These are phyloP conservation scores for Elsinoe perseae DNA, from an alignment of 2,329 filamentous ascomycete species.

Conservation along the genomic window DNA sequence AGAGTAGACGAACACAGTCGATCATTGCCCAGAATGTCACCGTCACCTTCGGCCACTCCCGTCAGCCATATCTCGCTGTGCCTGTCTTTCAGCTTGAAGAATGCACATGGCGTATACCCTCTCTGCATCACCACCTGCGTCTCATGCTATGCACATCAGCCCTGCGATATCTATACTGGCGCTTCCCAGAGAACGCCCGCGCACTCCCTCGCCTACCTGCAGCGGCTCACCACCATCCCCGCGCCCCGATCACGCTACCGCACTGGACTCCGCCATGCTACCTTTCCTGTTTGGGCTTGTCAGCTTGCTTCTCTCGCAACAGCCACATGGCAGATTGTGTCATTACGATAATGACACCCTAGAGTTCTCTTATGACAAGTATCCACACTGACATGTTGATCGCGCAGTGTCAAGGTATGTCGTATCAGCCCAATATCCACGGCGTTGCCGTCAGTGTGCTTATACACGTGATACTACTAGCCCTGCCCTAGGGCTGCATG, in stretches of 20 bases:
- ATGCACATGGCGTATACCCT: not conserved
- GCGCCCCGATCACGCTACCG: not conserved
- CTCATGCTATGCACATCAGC: not conserved
- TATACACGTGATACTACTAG: not conserved
- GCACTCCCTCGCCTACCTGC: not conserved
- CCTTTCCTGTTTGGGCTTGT: not conserved
- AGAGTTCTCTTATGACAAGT: not conserved
- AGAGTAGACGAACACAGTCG: not conserved
- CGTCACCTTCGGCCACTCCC: not conserved
- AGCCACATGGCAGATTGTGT: conserved; percentile 2
- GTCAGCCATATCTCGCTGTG: not conserved
- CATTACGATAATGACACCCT: not conserved
- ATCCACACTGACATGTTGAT: not conserved
- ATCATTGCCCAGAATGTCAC: conserved; percentile 15
- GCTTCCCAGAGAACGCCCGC: not conserved
- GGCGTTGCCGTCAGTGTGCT: not conserved
- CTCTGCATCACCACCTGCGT: not conserved
- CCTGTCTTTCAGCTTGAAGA: not conserved
- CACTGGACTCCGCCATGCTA: not conserved
- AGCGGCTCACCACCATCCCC: not conserved
- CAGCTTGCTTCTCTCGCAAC: conserved; percentile 1
- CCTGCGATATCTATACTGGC: not conserved
- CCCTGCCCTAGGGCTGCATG: conserved; percentile 7
- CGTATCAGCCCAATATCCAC: not conserved
- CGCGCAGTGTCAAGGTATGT: not conserved